Base-by-base conservation (phyloP, 2,329 filamentous ascomycete species). In the Mariannaea elegans region DNA sequence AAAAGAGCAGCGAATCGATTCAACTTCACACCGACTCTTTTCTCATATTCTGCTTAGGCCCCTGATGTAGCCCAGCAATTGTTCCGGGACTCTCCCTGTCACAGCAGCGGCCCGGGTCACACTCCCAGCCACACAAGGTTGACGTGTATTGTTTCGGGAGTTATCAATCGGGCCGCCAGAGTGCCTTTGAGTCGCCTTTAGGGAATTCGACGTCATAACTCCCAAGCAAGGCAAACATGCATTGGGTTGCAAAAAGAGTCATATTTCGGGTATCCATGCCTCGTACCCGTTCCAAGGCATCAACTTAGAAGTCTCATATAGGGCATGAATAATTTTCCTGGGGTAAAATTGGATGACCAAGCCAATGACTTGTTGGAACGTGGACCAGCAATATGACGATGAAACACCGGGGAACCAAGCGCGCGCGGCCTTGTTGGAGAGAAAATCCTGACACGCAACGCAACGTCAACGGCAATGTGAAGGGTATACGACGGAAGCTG, bases 301-400 rank as follows among this genome's bases (percentile, higher is more conserved):
- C 32, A 36, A 36, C 7, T 14, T 36, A 4, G 10, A 31, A 36
- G 32, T 36, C 14, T n/a, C 32, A 14, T n/a, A 36, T 36, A 36
- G 32, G 32, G 13, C 32, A 36, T 36, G 32, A 10, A 36, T 36
- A 14, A 24, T 44, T 24, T 13, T 6, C 7, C 19, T 42, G 4
- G 9, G 10, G 19, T 4, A 4, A 23, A 2, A 16, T 12, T 5
- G 27, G 13, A 24, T 16, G 13, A 19, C n/a, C 18, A 59, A 38
- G 47, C 49, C 56, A 59, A 59, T 59, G 44, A 31, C 21, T 38
- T 14, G 19, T 24, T 10, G 23, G 31, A 59, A 59, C 56, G 56
- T 59, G 56, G 56, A 48, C 38, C 50, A 24, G 56, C 4, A 54
- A 50, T 42, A 45, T n/a, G 44, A 46, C 31, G 49, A 29, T 54